Conservation (phyloP, 768 basidiomycete genomes). For the Podaxis sp. region DNA sequence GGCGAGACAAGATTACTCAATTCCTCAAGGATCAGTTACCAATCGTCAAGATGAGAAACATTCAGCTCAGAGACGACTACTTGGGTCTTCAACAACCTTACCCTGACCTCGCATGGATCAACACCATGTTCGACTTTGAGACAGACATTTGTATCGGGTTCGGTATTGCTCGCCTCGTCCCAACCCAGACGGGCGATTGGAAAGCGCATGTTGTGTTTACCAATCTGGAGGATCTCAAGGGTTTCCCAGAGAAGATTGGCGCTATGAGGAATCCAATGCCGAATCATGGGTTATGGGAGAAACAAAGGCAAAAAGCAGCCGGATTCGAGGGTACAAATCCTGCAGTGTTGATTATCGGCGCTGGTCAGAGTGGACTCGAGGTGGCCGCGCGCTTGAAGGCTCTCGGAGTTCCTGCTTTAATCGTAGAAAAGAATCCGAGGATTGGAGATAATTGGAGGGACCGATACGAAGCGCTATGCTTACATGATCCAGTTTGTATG, state of each 20-base stretch:
- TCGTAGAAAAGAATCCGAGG: slow-evolving; percentile 56
- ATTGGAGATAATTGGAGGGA: slow-evolving; percentile 64
- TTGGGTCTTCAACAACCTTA: slow-evolving; percentile 34
- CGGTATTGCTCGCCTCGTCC: slow-evolving; percentile 48
- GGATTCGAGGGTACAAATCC: slow-evolving; percentile 48
- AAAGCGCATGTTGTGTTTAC: slow-evolving; percentile 54
- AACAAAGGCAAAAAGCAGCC: slow-evolving; percentile 34
- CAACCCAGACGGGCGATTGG: slow-evolving; percentile 35
- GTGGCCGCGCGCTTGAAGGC: slow-evolving; percentile 60
- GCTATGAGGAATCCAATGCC: slow-evolving; percentile 34
- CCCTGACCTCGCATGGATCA: slow-evolving; percentile 47
- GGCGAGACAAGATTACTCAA: slow-evolving; percentile 31
- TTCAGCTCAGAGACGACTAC: slow-evolving; percentile 26
- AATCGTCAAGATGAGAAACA: slow-evolving; percentile 27
- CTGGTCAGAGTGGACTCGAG: slow-evolving; percentile 61
- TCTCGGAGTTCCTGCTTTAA: slow-evolving; percentile 49
- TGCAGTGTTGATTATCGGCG: slow-evolving; percentile 55
- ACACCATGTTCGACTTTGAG: slow-evolving; percentile 45
- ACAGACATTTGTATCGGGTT: slow-evolving; percentile 39
- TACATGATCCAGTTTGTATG: slow-evolving; percentile 60
- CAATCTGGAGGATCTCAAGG: slow-evolving; percentile 46
- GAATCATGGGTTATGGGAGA: slow-evolving; percentile 51
- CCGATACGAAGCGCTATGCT: slow-evolving; percentile 55
- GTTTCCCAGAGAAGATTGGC: slow-evolving; percentile 42
- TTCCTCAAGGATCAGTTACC: slow-evolving; percentile 41